Base-by-base conservation (phyloP, 495 filamentous ascomycete species). In the Penicillium coffeae region DNA sequence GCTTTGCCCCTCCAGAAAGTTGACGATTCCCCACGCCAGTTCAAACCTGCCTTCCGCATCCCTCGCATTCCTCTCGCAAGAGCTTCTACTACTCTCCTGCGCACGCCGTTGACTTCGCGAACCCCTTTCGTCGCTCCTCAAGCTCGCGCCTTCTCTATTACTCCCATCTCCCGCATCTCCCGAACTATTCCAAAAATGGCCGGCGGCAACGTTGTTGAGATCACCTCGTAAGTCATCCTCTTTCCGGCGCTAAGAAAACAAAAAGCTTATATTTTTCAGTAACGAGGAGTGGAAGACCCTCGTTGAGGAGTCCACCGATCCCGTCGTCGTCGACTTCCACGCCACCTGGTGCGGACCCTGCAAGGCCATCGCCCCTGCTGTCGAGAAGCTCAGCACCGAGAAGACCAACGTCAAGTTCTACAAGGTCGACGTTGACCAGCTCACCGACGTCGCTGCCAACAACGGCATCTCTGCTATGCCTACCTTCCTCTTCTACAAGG, bases 291-390 rank as follows among this genome's bases (percentile, higher is more conserved):
- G 84, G 74, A 20, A 58, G 41, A 52, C 49, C 27, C 59, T 62
- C 47, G 59, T 69, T 44, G 30, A 42, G 56, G 79, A 68, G 7
- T 41, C 62, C 47, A 38, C 44, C 37, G 75, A 75, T 12, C 66
- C 87, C 54, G 77, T 95, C 54, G 72, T 96, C 55, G 63, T 96
- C 66, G 92, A 97, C 77, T 90, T 82, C 73, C 88, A 85, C 65
- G 92, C 92, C 37, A 79, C 71, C 30, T 97, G 92, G 92, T 97
- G 92, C 77, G 91, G 90, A 33, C 92, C 92, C 46, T 97, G 92
- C 85, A 96, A 90, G 76, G 75, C 80, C 55, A 89, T 97, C 57
- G 80, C 90, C 15, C 92, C 92, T 32, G 59, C 76, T 20, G 64
- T 96, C 45, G 79, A 81, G 50, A 75, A 82, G 79, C 83, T 70